phyloP scores from a whole-genome alignment of 129 eudicot genomes.

The Flaveria bidentis region DNA sequence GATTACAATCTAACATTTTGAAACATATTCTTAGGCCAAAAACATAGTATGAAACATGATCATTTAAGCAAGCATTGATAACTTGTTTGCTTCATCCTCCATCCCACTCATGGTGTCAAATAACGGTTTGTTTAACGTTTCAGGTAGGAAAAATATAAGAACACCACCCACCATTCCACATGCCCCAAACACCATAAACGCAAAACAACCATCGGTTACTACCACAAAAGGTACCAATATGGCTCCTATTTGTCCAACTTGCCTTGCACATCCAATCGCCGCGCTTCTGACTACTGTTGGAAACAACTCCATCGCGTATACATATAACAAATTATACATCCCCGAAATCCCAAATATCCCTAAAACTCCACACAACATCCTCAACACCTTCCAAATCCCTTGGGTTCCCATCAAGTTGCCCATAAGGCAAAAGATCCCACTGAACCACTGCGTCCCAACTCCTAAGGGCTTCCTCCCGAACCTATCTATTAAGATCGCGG shows the following conservation, averaged over 20 bases:
- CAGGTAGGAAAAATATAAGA: slow-evolving; percentile 60
- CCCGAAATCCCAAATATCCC: slow-evolving; percentile 96
- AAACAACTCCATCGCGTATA: slow-evolving; percentile 79
- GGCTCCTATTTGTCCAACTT: slow-evolving; percentile 73
- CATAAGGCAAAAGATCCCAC: slow-evolving; percentile 62
- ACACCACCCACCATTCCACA: slow-evolving; percentile 79
- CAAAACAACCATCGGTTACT: slow-evolving; percentile 50
- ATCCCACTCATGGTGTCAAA: slow-evolving; percentile 78
- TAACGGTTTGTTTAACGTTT: slow-evolving; percentile 71
- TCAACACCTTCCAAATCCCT: slow-evolving; percentile 52
- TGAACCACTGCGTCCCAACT: slow-evolving; percentile 79
- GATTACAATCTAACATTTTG: no score
- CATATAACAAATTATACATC: slow-evolving; percentile 68
- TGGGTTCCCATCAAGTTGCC: slow-evolving; percentile 46
- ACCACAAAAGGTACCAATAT: slow-evolving; percentile 78
- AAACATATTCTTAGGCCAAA: no score
- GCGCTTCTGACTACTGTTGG: slow-evolving; percentile 89
- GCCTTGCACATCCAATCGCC: slow-evolving; percentile 70
- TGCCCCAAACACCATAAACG: slow-evolving; percentile 66
- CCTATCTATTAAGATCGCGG: slow-evolving; percentile 61
- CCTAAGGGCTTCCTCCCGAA: slow-evolving; percentile 81
- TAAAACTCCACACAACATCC: slow-evolving; percentile 67
- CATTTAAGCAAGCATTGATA: neutral
- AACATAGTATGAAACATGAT: neutral
- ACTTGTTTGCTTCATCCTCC: slow-evolving; percentile 46